These are phyloP conservation scores for Arthroderma sp. DNA, from an alignment of 2,329 filamentous ascomycete genomes.

Conservation along the genomic window DNA sequence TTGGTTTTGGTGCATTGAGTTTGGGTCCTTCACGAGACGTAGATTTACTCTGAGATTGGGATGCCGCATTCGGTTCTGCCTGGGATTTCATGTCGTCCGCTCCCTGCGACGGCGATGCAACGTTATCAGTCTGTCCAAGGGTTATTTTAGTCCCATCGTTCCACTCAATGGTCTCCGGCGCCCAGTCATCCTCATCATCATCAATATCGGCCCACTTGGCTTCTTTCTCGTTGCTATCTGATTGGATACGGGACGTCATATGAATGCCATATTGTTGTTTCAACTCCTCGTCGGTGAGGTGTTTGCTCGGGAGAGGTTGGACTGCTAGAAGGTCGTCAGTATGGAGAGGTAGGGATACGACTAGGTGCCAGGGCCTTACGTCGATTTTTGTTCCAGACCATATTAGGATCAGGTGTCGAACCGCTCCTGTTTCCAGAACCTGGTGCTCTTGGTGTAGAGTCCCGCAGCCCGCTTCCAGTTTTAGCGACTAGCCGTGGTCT, in stretches of 20 bases:
- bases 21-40: slow-evolving; percentile 16
- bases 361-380: slow-evolving; percentile 27
- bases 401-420: slow-evolving; percentile 50
- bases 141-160: slow-evolving; percentile 56
- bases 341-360: no score
- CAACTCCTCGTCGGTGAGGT: slow-evolving; percentile 54
- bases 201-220: slow-evolving; percentile 58
- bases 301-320: slow-evolving; percentile 45
- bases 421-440: slow-evolving; percentile 34
- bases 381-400: slow-evolving; percentile 58
- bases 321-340: slow-evolving; percentile 25
- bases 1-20: slow-evolving; percentile 22
- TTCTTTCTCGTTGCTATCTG: slow-evolving; percentile 48
- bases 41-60: slow-evolving; percentile 7
- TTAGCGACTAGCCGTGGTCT: slow-evolving; percentile 52
- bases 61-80: slow-evolving; percentile 10
- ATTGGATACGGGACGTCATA: slow-evolving; percentile 50
- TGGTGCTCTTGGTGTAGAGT: slow-evolving; percentile 37
- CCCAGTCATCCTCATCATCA: slow-evolving; percentile 57
- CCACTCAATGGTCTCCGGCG: slow-evolving; percentile 55
- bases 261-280: slow-evolving; percentile 58
- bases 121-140: slow-evolving; percentile 34
- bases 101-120: slow-evolving; percentile 6
- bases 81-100: background rate
- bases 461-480: slow-evolving; percentile 40